phyloP scores from a whole-genome alignment of 2,329 filamentous ascomycete genomes.

The Ophiostoma australiae region DNA sequence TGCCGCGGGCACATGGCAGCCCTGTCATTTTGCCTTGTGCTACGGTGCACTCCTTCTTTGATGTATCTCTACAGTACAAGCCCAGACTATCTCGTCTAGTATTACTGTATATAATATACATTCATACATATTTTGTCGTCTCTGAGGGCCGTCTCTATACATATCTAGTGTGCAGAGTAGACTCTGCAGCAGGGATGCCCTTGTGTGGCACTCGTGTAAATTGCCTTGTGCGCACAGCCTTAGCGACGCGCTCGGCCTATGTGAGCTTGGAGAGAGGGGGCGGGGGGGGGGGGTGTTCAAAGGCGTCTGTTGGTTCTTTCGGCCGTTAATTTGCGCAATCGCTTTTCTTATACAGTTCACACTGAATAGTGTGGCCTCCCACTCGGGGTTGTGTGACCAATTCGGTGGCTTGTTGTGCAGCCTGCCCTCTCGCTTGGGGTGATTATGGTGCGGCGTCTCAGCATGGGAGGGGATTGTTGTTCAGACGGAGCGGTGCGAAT shows the following conservation, averaged over 20 bases:
- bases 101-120: not conserved
- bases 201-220: constrained; percentile 10
- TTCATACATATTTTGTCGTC: not conserved
- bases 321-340: constrained; percentile 21
- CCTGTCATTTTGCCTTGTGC: not conserved
- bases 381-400: not conserved
- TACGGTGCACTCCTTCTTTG: constrained; percentile 1
- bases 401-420: constrained; percentile 14
- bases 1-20: constrained; percentile 14
- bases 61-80: not conserved
- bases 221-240: not conserved
- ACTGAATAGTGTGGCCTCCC: not conserved
- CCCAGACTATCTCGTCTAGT: not conserved
- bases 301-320: constrained; percentile 15
- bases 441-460: constrained; percentile 12
- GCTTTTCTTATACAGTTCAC: not conserved
- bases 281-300: not conserved
- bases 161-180: not conserved
- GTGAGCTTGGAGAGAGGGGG: not conserved
- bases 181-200: constrained; percentile 16
- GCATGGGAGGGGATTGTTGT: not conserved
- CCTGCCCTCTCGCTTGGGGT: constrained; percentile 19
- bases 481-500: not conserved
- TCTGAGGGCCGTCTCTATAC: not conserved
- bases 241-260: constrained; percentile 9